Evolutionary conservation across 169 alveolate genomes (phyloP).

Genomic region (Plasmodium relictum): DNA sequence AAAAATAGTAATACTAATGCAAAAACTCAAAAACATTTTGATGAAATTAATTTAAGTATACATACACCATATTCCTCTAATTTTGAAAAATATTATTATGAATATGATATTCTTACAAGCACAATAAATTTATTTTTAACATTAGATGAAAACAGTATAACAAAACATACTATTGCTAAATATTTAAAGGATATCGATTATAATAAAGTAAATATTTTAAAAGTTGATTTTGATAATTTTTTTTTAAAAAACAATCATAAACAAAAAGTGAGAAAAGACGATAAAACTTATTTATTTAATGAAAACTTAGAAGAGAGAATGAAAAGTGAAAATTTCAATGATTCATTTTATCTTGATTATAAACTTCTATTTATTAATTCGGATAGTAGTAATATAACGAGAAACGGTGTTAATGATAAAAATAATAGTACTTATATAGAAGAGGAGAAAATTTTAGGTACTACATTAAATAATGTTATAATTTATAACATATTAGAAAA

Average conservation of each 20-base stretch:
- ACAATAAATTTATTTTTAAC: conserved; percentile 23
- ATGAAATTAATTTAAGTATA: conserved; percentile 32
- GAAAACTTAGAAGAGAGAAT: background rate
- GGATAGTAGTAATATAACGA: background rate
- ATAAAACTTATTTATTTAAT: background rate
- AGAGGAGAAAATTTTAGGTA: background rate
- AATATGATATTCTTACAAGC: conserved; percentile 38
- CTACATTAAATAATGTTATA: conserved; percentile 9
- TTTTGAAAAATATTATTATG: conserved; percentile 52
- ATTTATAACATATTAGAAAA: conserved; percentile 37
- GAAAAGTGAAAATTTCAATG: background rate
- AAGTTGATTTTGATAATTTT: conserved; percentile 25
- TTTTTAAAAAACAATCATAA: background rate
- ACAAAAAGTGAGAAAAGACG: background rate
- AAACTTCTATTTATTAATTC: no score
- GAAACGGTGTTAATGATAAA: background rate
- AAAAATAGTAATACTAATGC: background rate
- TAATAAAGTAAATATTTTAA: conserved; percentile 41
- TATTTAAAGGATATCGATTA: conserved; percentile 14
- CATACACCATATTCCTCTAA: conserved; percentile 27
- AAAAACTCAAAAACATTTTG: conserved; percentile 27
- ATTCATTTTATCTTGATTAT: no score
- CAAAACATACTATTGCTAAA: conserved; percentile 13
- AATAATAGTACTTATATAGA: background rate
- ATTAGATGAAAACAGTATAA: conserved; percentile 8